Conservation (phyloP, 83 land plant genomes). For the Picea abies region DNA sequence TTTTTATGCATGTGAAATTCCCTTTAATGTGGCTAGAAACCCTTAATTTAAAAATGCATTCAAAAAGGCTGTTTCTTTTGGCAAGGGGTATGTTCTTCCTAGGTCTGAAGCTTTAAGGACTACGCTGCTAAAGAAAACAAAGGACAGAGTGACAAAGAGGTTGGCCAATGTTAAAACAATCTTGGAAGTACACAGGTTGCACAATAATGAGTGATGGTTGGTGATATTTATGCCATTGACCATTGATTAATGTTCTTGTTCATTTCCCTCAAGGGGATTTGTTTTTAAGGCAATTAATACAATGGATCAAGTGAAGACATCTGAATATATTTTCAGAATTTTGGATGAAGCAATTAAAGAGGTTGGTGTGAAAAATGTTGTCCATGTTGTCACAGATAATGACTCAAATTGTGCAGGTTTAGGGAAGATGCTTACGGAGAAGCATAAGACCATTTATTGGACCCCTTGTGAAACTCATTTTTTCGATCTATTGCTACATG, state of each 20-base stretch:
- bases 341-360: slow-evolving; percentile 16
- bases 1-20: neutral
- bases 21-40: neutral
- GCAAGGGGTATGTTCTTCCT: neutral
- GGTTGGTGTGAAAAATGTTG: slow-evolving; percentile 22
- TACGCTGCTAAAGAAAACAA: too few species aligned
- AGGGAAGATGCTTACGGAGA: neutral
- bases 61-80: neutral
- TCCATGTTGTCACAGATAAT: slow-evolving; percentile 25
- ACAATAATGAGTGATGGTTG: slow-evolving; percentile 12
- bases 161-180: neutral
- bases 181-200: neutral
- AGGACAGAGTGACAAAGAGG: neutral
- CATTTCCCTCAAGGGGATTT: slow-evolving; percentile 13
- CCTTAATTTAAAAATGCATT: neutral
- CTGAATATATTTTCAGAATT: neutral
- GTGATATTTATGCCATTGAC: slow-evolving; percentile 7
- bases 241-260: slow-evolving; percentile 18
- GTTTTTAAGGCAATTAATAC: slow-evolving; percentile 17
- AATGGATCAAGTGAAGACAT: slow-evolving; percentile 1
- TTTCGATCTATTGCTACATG: neutral
- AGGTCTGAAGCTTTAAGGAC: neutral
- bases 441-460: neutral
- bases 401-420: slow-evolving; percentile 15
- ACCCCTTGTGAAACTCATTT: neutral